These are phyloP conservation scores for Scheffersomyces parashehatae DNA, from an alignment of 1,139 yeast genomes.

Conservation along the genomic window DNA sequence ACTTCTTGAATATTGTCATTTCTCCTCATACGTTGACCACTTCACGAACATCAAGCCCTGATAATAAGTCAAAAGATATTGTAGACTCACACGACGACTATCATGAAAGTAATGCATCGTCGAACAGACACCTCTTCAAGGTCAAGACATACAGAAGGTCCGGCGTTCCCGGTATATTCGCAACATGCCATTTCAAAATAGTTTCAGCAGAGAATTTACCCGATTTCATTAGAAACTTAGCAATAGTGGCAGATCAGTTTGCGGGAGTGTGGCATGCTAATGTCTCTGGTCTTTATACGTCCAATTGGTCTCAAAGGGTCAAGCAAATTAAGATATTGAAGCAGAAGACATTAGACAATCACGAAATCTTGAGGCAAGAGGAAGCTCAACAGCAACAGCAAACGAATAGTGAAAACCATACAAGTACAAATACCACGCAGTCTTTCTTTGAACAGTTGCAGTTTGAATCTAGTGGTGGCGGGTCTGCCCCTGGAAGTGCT, in stretches of 20 bases:
- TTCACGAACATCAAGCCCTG: background rate
- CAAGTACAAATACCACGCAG: conserved; percentile 23
- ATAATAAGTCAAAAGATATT: background rate
- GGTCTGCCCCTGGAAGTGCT: background rate
- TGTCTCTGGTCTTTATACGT: conserved; percentile 48
- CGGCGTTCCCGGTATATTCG: conserved; percentile 76
- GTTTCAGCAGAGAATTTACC: conserved; percentile 62
- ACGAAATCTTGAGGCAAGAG: conserved; percentile 26
- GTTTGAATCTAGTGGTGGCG: conserved; percentile 10
- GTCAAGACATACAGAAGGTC: conserved; percentile 65
- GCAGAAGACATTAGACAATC: conserved; percentile 39
- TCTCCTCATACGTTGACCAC: conserved; percentile 52
- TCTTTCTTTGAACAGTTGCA: conserved; percentile 32
- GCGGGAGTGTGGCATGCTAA: conserved; percentile 71
- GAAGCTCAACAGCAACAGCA: conserved; percentile 7
- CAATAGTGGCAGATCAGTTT: conserved; percentile 67
- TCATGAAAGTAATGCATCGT: background rate
- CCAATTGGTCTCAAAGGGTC: conserved; percentile 69
- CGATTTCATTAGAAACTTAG: conserved; percentile 63
- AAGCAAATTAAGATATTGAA: conserved; percentile 55
- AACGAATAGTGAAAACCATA: conserved; percentile 8
- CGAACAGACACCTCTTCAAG: conserved; percentile 38
- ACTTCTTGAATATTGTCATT: conserved; percentile 76
- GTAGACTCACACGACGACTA: background rate
- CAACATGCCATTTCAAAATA: conserved; percentile 74